Conservation (phyloP, 2,329 filamentous ascomycete genomes). For the Penicillium sp. region DNA sequence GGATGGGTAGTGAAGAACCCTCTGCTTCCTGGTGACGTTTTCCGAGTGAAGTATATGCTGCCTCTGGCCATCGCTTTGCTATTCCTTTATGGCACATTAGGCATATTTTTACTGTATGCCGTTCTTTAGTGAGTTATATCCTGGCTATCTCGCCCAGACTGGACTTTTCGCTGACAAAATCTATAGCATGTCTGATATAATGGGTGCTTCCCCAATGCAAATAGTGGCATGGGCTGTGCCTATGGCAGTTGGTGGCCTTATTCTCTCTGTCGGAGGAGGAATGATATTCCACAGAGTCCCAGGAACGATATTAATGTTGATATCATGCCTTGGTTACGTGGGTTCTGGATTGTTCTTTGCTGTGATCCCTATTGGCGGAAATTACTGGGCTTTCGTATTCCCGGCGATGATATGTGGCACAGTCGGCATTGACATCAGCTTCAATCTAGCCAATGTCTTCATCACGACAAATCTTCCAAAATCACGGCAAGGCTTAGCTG, state of each 20-base stretch:
- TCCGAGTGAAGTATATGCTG: conserved; percentile 68
- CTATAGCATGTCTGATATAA: conserved; percentile 59
- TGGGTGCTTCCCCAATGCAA: conserved; percentile 60
- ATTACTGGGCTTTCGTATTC: conserved; percentile 74
- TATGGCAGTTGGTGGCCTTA: conserved; percentile 65
- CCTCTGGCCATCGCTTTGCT: conserved; percentile 62
- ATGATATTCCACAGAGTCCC: conserved; percentile 67
- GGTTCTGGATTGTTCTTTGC: conserved; percentile 63
- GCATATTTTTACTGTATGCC: conserved; percentile 68
- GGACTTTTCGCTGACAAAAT: background rate
- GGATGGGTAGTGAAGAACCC: conserved; percentile 68
- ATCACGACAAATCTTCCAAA: conserved; percentile 70
- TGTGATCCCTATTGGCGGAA: conserved; percentile 56
- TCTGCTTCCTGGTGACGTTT: conserved; percentile 68
- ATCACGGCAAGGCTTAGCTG: conserved; percentile 68
- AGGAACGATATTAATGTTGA: conserved; percentile 61
- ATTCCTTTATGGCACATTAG: conserved; percentile 67
- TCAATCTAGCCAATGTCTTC: conserved; percentile 74
- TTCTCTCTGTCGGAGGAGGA: conserved; percentile 63
- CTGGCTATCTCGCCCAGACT: too few species aligned
- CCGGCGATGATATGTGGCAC: conserved; percentile 63
- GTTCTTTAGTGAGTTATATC: conserved; percentile 61
- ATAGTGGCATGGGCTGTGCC: conserved; percentile 70
- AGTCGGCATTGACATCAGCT: conserved; percentile 72
- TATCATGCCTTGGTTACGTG: conserved; percentile 62